Evolutionary conservation across 306 rosid genomes (phyloP), one percentile per base, ranked within the genome.

Genomic region (Aeschynomene evenia): DNA sequence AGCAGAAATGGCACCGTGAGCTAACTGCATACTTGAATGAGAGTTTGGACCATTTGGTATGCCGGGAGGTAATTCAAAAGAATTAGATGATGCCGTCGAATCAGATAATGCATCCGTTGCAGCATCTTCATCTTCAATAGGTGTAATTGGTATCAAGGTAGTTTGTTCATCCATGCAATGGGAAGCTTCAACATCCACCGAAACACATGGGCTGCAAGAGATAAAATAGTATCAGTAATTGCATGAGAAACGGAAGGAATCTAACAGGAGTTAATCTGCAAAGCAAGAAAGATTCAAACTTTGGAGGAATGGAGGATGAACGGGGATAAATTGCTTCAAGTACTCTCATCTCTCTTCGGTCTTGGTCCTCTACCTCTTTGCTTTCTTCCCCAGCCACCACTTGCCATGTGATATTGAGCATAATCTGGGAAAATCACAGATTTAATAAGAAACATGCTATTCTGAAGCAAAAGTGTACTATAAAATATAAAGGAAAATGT

Each of bases 371-470:
- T 40, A 68, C 79, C 75, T 92, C 95, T 60, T 79, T 69, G 82
- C 96, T 89, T 83, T 92, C 96, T 79, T 92, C 98, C 72, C 96
- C 98, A 63, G 88, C 87, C 74, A 82, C 98, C 68, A 92, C 96
- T 84, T 67, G 90, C 98, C 98, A 92, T 43, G 80, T 42, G 45
- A 73, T 48, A 74, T 85, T 73, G 75, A 87, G 73, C 71, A 69
- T 79, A 34, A 89, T 81, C 98, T 92, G 80, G 54, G 57, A 67
- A 63, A 79, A 42, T 18, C 16, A 43, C 31, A 76, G 4, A 45
- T 43, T 42, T 31, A 76, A 15, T 15, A 50, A 31, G 57, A 66
- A 68, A 22, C n/a, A 72, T 24, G 71, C 43, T 15, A 51, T 42
- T 16, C 63, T 20, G 29, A 51, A 31, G 14, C 22, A 68, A 57